Base-by-base conservation (phyloP, 345 rosid species). In the Hypericum perforatum region DNA sequence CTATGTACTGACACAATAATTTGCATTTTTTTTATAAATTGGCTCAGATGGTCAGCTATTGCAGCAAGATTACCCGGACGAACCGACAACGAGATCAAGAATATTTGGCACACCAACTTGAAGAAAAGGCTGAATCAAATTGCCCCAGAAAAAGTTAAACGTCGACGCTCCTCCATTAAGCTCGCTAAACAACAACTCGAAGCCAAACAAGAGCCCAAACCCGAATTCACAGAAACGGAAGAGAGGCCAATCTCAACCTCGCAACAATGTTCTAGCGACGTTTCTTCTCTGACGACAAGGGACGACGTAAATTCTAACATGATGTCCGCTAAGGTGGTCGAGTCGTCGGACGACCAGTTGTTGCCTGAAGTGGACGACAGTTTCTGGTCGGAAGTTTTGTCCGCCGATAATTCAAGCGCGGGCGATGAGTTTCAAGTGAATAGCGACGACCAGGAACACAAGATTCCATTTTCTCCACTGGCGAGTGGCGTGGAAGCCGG, bases 21-120 rank as follows among this genome's bases (percentile, higher is more conserved):
- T 16, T 3, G 3, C 12, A 15, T 5, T 7, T 22, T 7, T 0
- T 5, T 8, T 45, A 41, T 41, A 40, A 13, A 7, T 6, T 16
- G 0, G 10, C 45, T 22, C 76, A 86, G 95, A 62, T 86, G 95
- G 95, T 83, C 95, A 32, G 80, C 92, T 22, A 86, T 86, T 36
- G 95, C 95, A 51, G 89, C 89, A 22, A 71, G 58, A 45, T 67
- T 86, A 49, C 95, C 89, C 6, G 95, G 92, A 62, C 56, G 95
- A 41, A 86, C 95, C 0, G 95, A 86, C 81, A 86, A 86, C 9
- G 90, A 82, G 68, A 86, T 86, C 9, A 86, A 86, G 65, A 86
- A 86, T 32, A 87, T 82, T 15, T 86, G 95, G 95, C 82, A 86
- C 52, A 86, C 89, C 54, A 84, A 81, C 63, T 63, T 86, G 67